Evolutionary conservation across 1,284 basidiomycete species (phyloP).

Genomic region (Cutaneotrichosporon sp.): DNA sequence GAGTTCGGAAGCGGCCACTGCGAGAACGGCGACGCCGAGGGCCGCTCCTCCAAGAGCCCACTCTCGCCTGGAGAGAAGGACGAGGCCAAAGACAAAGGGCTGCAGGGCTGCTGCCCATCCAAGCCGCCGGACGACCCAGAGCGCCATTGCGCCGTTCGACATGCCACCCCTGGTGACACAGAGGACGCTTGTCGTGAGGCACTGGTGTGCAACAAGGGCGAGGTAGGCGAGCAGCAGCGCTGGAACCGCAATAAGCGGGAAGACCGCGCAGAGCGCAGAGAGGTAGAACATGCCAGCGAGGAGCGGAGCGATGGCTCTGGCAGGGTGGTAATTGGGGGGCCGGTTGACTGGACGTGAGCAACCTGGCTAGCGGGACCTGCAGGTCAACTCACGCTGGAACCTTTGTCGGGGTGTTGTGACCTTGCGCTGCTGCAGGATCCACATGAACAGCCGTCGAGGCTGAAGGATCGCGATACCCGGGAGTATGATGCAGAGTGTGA

Average conservation of each 20-base stretch:
- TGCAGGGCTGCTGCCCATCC: conserved; percentile 59
- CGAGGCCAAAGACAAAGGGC: conserved; percentile 70
- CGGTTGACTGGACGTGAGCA: conserved; percentile 61
- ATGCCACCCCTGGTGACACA: conserved; percentile 65
- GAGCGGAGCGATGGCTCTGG: conserved; percentile 65
- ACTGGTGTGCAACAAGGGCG: conserved; percentile 70
- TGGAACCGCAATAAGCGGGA: conserved; percentile 72
- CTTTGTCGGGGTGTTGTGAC: conserved; percentile 72
- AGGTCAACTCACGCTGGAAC: conserved; percentile 65
- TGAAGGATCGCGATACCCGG: conserved; percentile 72
- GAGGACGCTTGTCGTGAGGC: conserved; percentile 72
- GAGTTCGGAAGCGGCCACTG: conserved; percentile 27
- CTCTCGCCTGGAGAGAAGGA: conserved; percentile 64
- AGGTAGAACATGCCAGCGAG: conserved; percentile 70
- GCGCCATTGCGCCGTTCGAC: conserved; percentile 68
- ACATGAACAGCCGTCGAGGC: conserved; percentile 63
- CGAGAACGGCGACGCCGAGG: conserved; percentile 60
- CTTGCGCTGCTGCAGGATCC: conserved; percentile 60
- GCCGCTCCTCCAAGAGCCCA: conserved; percentile 72
- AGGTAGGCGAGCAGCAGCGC: conserved; percentile 67
- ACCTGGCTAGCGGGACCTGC: not conserved
- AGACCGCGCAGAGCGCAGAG: conserved; percentile 67
- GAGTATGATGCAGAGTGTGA: conserved; percentile 68
- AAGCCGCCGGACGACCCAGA: conserved; percentile 72
- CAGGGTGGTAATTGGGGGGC: conserved; percentile 68